Base-by-base conservation (phyloP, 208 protist species). In the Leishmania amazonensis region DNA sequence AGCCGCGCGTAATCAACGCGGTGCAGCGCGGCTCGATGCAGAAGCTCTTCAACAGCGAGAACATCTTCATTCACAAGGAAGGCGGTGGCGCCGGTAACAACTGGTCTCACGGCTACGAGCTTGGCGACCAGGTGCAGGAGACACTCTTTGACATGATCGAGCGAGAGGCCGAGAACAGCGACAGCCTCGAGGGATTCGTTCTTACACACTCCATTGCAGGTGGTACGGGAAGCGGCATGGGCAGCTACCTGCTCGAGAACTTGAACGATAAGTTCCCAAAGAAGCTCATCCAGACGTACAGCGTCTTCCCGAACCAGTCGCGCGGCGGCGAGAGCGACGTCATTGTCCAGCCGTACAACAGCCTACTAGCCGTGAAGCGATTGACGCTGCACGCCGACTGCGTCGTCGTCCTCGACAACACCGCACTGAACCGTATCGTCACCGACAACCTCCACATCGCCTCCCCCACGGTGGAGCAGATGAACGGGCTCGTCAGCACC, bases 271-370 rank as follows among this genome's bases (percentile, higher is more conserved):
- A 97, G 35, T 99, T 98, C 81, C 98, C 98, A 5, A 99, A 99
- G 88, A 99, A 99, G 90, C 87, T 99, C 6, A 98, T 99, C 60
- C 98, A 99, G 87, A 99, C 99, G 5, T 99, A 99, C 90, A 99
- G 97, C 51, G 99, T 99, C 21, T 99, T 99, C 85, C 99, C 99
- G 6, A 94, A 96, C 82, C 87, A 95, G 74, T 91, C 90, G 8
- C 88, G 87, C 51, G 90, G 87, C 9, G 92, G 90, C 19, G 91
- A 94, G 60, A 94, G 85, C 75, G 99, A 99, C 79, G 98, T 99
- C 17, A 99, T 99, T 75, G 99, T 99, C 53, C 99, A 99, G 89
- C 99, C 99, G n/a, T 99, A 99, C 92, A 99, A 99, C 87, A 99
- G 98, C 31, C 78, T 99, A 13, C 89, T 99, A 6, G 99, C 99